Evolutionary conservation across 2,329 filamentous ascomycete genomes (phyloP), one percentile per base, ranked within the genome.

Genomic region (Aspergillus quadrilineatus): DNA sequence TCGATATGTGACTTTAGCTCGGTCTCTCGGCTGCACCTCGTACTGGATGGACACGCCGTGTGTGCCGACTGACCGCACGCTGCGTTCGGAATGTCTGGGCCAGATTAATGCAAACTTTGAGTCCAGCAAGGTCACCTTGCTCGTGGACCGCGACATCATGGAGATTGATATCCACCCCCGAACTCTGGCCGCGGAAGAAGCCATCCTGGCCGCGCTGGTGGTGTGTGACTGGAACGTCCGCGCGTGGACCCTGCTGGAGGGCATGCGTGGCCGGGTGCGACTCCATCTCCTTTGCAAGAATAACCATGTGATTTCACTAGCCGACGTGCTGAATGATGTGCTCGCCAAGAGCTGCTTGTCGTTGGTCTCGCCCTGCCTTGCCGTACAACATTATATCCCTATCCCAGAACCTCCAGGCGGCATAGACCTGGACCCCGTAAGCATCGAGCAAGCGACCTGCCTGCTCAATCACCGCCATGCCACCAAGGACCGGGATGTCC

Each of bases 1-100:
- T 3, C 58, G 68, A 15, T 69, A 67, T 42, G 28, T 36, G 12
- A 12, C 41, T 5, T 43, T 69, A 4, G 66, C 67, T 0, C 46
- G 29, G 30, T 12, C 34, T 4, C 15, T 65, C 0, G 61, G 60
- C 30, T 69, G 67, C 42, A 54, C 61, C 4, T 69, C 68, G 0
- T 70, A 70, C 42, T 70, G 68, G 68, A 69, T 69, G 54, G 68
- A 70, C 53, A 62, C 66, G 22, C 22, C 22, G 22, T 22, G 22
- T 22, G 22, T 22, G 22, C 22, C 22, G 22, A 22, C 22, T 22
- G 22, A 22, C 22, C 22, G 22, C 3, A 22, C 22, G 22, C 22
- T 22, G 3, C 22, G 22, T 22, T 22, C 22, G 22, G 22, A 1
- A 48, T 65, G 6, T 60, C 63, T 22, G 22, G 22, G 22, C 22